A percentile compares a stretch with the other conserved stretches of the same genome.
Evolutionary conservation across 768 basidiomycete genomes (phyloP).

Genomic region (Mrakia gelida): DNA sequence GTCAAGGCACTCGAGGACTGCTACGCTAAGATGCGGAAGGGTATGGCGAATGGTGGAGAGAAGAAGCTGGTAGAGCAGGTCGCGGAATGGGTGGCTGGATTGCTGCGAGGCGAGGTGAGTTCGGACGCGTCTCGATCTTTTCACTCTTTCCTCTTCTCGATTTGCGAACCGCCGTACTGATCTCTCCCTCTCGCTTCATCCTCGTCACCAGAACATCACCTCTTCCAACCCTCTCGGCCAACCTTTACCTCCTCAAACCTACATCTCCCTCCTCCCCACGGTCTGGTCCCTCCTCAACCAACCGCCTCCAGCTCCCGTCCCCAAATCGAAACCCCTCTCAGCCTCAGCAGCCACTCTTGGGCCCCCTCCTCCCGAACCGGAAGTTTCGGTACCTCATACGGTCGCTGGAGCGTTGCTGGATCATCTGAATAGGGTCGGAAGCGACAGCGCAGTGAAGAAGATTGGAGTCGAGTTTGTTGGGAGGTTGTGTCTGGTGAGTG

Average conservation of each 20-base stretch:
- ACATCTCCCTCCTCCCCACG: slow-evolving; percentile 40
- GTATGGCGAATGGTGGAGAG: slow-evolving; percentile 34
- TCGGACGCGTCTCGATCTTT: not conserved
- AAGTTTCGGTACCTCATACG: slow-evolving; percentile 35
- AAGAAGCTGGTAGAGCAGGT: slow-evolving; percentile 38
- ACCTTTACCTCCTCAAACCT: slow-evolving; percentile 38
- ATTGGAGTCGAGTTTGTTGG: slow-evolving; percentile 71
- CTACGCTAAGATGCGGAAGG: slow-evolving; percentile 30
- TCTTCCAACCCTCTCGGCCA: slow-evolving; percentile 33
- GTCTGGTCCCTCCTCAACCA: slow-evolving; percentile 46
- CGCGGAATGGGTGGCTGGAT: slow-evolving; percentile 46
- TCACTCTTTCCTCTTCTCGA: not conserved
- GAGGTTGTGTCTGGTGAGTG: slow-evolving; percentile 60
- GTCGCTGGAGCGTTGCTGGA: slow-evolving; percentile 59
- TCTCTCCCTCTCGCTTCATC: not conserved
- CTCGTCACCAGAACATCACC: slow-evolving; percentile 9
- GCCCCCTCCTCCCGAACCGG: not conserved
- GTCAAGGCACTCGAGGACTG: slow-evolving; percentile 24
- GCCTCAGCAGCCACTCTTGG: not conserved
- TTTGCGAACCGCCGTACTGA: not conserved
- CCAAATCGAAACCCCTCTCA: slow-evolving; percentile 18
- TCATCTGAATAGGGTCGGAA: slow-evolving; percentile 59
- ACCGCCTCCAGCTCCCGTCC: slow-evolving; percentile 33
- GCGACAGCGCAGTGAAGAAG: slow-evolving; percentile 62
- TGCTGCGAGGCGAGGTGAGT: slow-evolving; percentile 52